phyloP scores from a whole-genome alignment of 2,329 filamentous ascomycete species.

The Colletotrichum graminicola region DNA sequence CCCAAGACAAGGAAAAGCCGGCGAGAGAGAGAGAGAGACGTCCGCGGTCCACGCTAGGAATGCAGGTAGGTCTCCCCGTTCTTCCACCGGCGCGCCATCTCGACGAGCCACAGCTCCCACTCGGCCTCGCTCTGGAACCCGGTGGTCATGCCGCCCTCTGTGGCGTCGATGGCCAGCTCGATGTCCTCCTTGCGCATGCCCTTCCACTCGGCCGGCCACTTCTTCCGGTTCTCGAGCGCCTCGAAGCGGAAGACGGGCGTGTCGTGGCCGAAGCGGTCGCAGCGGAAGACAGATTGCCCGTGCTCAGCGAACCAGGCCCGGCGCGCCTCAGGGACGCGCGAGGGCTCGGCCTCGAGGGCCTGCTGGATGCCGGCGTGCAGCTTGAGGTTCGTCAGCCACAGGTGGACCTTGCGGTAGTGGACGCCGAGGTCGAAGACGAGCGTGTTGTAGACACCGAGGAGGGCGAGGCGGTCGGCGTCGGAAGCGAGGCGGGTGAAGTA shows the following conservation, averaged over 20 bases:
- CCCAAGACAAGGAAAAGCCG: too few relatives aligned
- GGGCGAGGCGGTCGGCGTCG: slow-evolving; percentile 1
- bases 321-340: not conserved
- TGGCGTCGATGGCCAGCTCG: slow-evolving; percentile 7
- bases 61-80: not conserved
- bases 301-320: not conserved
- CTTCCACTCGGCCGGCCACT: slow-evolving; percentile 1
- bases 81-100: not conserved
- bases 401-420: not conserved
- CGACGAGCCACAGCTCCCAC: not conserved
- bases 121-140: not conserved
- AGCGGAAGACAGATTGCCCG: not conserved
- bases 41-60: not conserved
- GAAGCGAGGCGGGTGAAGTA: slow-evolving; percentile 4
- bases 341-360: not conserved
- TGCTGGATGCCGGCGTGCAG: not conserved
- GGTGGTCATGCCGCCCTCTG: not conserved
- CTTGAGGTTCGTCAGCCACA: not conserved
- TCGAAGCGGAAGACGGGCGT: slow-evolving; percentile 6
- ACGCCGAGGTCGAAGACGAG: slow-evolving; percentile 2
- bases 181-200: not conserved
- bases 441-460: slow-evolving; percentile 19
- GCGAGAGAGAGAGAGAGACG: too few relatives aligned
- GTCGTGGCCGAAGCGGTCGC: not conserved
- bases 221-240: not conserved